Base-by-base conservation (phyloP, 2,329 filamentous ascomycete genomes). In the Akanthomyces dipterigenus region DNA sequence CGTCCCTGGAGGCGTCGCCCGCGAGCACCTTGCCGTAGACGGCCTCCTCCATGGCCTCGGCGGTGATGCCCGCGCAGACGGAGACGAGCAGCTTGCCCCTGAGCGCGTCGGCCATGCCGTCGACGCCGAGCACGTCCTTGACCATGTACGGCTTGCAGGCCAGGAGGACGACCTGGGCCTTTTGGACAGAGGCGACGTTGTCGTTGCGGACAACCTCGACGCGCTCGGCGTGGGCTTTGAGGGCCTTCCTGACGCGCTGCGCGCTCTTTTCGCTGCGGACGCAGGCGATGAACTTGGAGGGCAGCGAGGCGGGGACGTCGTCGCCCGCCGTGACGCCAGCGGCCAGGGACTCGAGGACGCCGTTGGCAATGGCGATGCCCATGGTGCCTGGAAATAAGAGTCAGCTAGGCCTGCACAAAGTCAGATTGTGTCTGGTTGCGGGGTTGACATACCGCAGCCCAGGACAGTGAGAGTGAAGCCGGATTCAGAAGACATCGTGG, bases 131-230 rank as follows among this genome's bases (percentile, higher is more conserved):
- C 49, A 96, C 82, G 16, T 85, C 84, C 62, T 82, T 79, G 63
- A 90, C 85, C 78, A 88, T 87, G 70, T 89, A 84, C 1, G 91
- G 89, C 75, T 96, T 95, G 80, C 91, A 96, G 34, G 86, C 85
- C 1, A 96, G 81, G 26, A 96, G 79, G 49, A 96, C 75, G 43
- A 95, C 82, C 70, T 95, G 88, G 46, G 88, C 84, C 69, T 87
- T 77, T 66, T 83, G 75, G 8, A 87, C 85, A 5, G 89, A 85
- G 20, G 79, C 73, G 34, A 92, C 75, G 73, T 96, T 93, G 66
- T 90, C 82, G 71, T 88, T 88, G 67, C 88, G 84, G 43, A 89
- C 80, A 49, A 93, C 83, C 64, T 82, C 84, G 55, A 95, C 78
- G 9, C 80, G 75, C 31, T 81, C 78, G 36, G 81, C 78, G 76